Base-by-base conservation (phyloP, 768 basidiomycete species). In the Sarcodon sp. region DNA sequence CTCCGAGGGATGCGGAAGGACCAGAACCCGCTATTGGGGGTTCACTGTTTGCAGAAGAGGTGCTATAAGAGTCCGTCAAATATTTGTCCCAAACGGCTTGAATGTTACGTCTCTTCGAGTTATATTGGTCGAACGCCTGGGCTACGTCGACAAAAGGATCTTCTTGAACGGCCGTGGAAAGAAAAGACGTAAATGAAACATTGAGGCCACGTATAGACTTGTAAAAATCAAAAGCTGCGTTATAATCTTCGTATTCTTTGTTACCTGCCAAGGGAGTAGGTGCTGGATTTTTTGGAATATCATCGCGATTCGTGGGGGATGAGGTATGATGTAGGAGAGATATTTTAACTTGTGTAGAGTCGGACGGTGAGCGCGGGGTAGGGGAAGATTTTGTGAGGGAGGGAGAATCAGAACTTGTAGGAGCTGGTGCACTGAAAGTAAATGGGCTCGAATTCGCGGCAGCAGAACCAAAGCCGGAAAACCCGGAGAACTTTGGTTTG, bases 161-260 rank as follows among this genome's bases (percentile, higher is more conserved):
- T 12, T 71, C 65, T 44, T 82, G 75, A 16, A 84, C 66, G 16
- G 76, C 73, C 50, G 73, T 72, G 32, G 73, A 67, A 47, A 85
- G 59, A 11, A 75, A 70, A n/a, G 72, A 65, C 18, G 83, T 59
- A 51, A 87, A 67, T 2, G 82, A 83, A 33, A 72, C 62, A 56
- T 88, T 88, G 37, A 88, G 69, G 11, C 84, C 85, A 34, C 86
- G 79, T n/a, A 88, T 71, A 21, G 77, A 74, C 36, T 66, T 75
- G 64, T 77, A 86, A 58, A 80, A 86, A 46, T 75, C 74, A 12
- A 76, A 54, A 34, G 71, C 68, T 21, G 56, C 51, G 12, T 55
- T 54, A 33, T 65, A 56, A 35, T 62, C 57, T 53, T 61, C 51
- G 54, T 65, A 53, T 27, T 41, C 46, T 10, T 54, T 54, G 10